These are phyloP conservation scores for Platanus orientalis DNA, from an alignment of 164 flowering plant species.

Conservation along the genomic window DNA sequence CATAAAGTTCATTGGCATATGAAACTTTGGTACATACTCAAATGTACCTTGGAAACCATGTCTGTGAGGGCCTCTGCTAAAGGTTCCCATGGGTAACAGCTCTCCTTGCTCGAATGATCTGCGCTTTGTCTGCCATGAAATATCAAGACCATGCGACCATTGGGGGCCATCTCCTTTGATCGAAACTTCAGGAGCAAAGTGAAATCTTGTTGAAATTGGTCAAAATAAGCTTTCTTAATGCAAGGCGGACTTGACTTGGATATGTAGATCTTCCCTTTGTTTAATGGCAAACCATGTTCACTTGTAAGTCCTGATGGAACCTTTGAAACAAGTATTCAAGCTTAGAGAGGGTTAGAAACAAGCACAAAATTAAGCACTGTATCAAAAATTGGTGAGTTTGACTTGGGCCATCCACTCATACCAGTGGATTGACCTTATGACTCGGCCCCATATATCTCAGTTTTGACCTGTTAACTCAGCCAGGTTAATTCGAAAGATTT, in stretches of 20 bases:
- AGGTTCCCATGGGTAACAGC: slow-evolving; percentile 16
- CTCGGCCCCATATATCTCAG: too few species aligned
- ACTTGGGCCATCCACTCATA: too few species aligned
- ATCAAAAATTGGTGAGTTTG: too few species aligned
- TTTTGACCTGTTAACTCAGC: too few species aligned
- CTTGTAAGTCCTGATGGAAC: slow-evolving; percentile 14
- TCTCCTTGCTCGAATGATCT: slow-evolving; percentile 3
- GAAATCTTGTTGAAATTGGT: slow-evolving; percentile 23
- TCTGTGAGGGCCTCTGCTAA: slow-evolving; percentile 10
- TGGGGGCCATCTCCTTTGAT: slow-evolving; percentile 19
- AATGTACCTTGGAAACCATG: slow-evolving; percentile 19
- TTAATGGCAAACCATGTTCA: slow-evolving; percentile 11
- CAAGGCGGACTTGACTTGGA: slow-evolving; percentile 16
- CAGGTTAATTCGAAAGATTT: too few species aligned
- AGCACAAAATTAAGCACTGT: too few species aligned
- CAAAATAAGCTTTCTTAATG: slow-evolving; percentile 15
- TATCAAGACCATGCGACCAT: slow-evolving; percentile 19
- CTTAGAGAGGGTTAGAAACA: too few species aligned
- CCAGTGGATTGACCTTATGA: too few species aligned
- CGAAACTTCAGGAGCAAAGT: slow-evolving; percentile 19
- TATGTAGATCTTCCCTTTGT: slow-evolving; percentile 29
- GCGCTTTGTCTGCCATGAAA: slow-evolving; percentile 13
- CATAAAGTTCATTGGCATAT: too few species aligned
- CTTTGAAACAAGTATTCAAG: slow-evolving; percentile 1
- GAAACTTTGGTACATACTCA: too few species aligned